Base-by-base conservation (phyloP, 176 grass and related monocot species). In the Lolium rigidum region DNA sequence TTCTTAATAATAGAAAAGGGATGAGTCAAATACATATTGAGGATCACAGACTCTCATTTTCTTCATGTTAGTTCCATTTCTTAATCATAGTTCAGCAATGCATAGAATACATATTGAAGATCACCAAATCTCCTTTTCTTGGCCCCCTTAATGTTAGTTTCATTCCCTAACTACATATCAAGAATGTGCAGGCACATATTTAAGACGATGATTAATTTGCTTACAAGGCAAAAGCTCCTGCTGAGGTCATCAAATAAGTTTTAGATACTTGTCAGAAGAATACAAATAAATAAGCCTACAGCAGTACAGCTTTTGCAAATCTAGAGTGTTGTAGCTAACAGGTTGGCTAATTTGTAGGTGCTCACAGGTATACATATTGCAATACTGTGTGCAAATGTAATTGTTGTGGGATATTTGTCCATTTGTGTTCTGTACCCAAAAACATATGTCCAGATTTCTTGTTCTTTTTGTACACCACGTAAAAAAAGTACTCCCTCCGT, bases 201-300 rank as follows among this genome's bases (percentile, higher is more conserved):
- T 50, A 76, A 63, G 54, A 51, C 60, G 24, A 87, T 68, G 57
- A 12, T 71, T 71, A 71, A 25, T 74, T 74, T 49, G 4, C 10
- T 64, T 81, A 74, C 44, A 9, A 13, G 64, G 43, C 20, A 2
- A 88, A 76, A 59, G 3, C 3, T 88, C 37, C 10, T 48, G 71
- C 24, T 83, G 39, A 78, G 9, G 44, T 72, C 50, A 76, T 63
- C 41, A 72, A 88, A 80, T 20, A 88, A 84, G 3, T 16, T 88
- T 82, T 69, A 46, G 38, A 55, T 24, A 28, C 50, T 60, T 22
- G 2, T 22, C 76, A 79, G 9, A 24, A 79, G 20, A 58, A n/a
- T 21, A 71, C 0, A 71, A 43, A 70, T 43, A 70, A 70, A n/a
- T 70, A 43, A 70, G 68, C 38, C 68, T 60, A 31, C 76, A 35